Evolutionary conservation across 768 basidiomycete species (phyloP).

Genomic region (Termitomyces sp.): DNA sequence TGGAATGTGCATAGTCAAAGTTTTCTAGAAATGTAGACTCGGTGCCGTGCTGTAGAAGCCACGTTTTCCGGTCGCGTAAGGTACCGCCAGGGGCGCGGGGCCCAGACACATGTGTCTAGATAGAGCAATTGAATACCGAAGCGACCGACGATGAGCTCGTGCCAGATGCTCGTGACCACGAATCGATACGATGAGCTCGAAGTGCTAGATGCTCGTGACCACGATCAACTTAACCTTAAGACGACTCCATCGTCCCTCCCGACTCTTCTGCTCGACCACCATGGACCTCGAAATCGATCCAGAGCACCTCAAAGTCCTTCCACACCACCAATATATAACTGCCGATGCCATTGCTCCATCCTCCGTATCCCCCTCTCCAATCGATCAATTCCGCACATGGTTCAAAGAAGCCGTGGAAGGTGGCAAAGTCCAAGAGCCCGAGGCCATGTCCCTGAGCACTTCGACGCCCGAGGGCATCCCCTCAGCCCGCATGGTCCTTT

Average conservation of each 20-base stretch:
- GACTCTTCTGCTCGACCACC: neutral
- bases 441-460: conserved; percentile 81
- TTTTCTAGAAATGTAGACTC: neutral
- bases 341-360: conserved; percentile 56
- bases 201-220: conserved; percentile 6
- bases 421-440: conserved; percentile 74
- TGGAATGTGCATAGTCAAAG: neutral
- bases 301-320: conserved; percentile 60
- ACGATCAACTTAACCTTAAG: conserved; percentile 1
- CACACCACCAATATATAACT: conserved; percentile 73
- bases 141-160: neutral
- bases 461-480: conserved; percentile 70
- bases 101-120: too few species aligned
- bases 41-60: neutral
- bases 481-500: conserved; percentile 83
- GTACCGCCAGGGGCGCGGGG: neutral
- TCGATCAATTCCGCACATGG: conserved; percentile 86
- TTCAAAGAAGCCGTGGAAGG: conserved; percentile 59
- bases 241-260: neutral
- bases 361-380: conserved; percentile 59
- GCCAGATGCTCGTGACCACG: conserved; percentile 8
- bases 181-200: too few species aligned
- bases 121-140: too few species aligned
- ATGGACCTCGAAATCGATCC: conserved; percentile 43
- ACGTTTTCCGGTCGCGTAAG: neutral